Percentiles rank a stretch among this genome's conserved stretches.
Conservation (phyloP, 495 filamentous ascomycete genomes). For the Letharia columbiana region DNA sequence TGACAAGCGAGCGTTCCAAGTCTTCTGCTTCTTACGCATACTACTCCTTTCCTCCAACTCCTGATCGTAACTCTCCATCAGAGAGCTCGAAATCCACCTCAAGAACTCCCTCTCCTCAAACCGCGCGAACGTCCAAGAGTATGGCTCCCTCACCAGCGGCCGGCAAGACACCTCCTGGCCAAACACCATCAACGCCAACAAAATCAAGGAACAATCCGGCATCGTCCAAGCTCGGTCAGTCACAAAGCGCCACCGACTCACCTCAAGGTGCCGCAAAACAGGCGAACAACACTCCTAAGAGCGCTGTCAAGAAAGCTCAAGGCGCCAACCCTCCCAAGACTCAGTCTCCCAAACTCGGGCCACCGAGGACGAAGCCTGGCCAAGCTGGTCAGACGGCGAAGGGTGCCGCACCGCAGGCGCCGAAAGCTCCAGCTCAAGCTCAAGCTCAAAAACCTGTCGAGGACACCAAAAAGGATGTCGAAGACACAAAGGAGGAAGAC, state of each 20-base stretch:
- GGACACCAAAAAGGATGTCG: constrained; percentile 21
- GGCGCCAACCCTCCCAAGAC: constrained; percentile 18
- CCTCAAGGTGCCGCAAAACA: constrained; percentile 19
- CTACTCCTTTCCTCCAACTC: constrained; percentile 44
- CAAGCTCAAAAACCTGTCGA: constrained; percentile 20
- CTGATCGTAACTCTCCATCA: constrained; percentile 35
- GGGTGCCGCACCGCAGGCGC: constrained; percentile 20
- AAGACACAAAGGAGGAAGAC: constrained; percentile 34
- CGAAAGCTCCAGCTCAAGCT: constrained; percentile 18
- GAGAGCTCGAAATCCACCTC: constrained; percentile 25
- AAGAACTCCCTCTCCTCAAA: constrained; percentile 28
- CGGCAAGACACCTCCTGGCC: constrained; percentile 31
- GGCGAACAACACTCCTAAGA: constrained; percentile 28
- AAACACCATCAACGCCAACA: constrained; percentile 40
- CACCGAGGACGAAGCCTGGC: constrained; percentile 27
- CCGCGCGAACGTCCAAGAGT: constrained; percentile 28
- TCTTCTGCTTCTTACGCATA: constrained; percentile 40
- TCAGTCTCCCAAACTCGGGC: constrained; percentile 29
- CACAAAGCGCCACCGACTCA: constrained; percentile 21
- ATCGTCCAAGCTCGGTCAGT: constrained; percentile 36
- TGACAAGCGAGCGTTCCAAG: constrained; percentile 34
- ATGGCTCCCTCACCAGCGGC: constrained; percentile 43
- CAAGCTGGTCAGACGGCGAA: constrained; percentile 18
- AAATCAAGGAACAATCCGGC: constrained; percentile 43
- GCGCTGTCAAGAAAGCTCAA: constrained; percentile 22